Conservation (phyloP, 2,329 filamentous ascomycete genomes). For the Diaporthe batatas region DNA sequence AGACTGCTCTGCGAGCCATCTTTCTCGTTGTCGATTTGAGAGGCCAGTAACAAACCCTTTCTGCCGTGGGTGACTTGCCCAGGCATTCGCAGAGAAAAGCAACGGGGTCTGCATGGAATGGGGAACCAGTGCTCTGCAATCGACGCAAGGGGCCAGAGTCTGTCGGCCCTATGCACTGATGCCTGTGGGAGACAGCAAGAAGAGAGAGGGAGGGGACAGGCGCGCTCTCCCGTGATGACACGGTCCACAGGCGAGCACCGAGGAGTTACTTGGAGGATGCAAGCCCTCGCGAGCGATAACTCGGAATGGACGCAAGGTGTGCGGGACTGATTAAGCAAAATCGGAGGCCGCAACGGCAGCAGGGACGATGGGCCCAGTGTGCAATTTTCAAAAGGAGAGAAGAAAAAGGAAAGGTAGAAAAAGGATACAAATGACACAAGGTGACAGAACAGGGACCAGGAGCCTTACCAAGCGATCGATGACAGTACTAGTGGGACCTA, state of each 20-base stretch:
- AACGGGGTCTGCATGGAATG: slow-evolving; percentile 35
- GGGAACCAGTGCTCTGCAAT: slow-evolving; percentile 23
- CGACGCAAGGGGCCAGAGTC: slow-evolving; percentile 21
- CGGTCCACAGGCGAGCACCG: slow-evolving; percentile 19
- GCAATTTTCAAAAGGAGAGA: slow-evolving; percentile 26
- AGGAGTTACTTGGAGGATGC: slow-evolving; percentile 17
- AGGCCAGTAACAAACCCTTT: not conserved
- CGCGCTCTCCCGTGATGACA: slow-evolving; percentile 26
- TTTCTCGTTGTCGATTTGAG: slow-evolving; percentile 23
- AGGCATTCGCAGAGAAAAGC: slow-evolving; percentile 23
- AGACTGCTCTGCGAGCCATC: slow-evolving; percentile 19
- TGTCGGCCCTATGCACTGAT: not conserved
- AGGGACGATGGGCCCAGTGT: slow-evolving; percentile 12
- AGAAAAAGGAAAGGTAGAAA: slow-evolving; percentile 20
- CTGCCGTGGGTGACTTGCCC: slow-evolving; percentile 12
- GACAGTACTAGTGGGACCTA: slow-evolving; percentile 32
- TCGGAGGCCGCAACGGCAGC: not conserved
- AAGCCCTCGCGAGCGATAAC: slow-evolving; percentile 29
- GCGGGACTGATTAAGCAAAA: slow-evolving; percentile 13
- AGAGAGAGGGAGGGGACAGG: not conserved
- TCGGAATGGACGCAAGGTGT: slow-evolving; percentile 29
- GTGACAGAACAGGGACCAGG: slow-evolving; percentile 41
- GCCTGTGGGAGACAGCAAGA: slow-evolving; percentile 9
- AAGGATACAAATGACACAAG: slow-evolving; percentile 39
- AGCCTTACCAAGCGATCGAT: slow-evolving; percentile 37